Evolutionary conservation across 78 protist species (phyloP), one percentile per base, ranked within the genome.

Genomic region (Pelomyxa schiedti): DNA sequence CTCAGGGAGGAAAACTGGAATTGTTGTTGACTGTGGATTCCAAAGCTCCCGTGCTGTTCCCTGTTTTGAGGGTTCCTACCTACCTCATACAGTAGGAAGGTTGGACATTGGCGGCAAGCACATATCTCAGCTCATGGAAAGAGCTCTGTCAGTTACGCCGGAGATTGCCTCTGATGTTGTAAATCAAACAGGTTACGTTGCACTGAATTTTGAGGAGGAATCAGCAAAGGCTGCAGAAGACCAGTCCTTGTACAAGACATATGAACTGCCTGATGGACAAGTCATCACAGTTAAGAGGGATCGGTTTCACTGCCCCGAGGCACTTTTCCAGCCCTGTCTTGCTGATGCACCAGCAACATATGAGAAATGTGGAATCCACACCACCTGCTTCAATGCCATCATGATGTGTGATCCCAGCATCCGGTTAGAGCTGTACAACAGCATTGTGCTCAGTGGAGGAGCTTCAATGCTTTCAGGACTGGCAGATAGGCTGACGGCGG

Each of bases 51-150:
- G 74, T 53, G 24, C 76, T 28, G 88, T 76, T 29, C 98, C 98
- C 65, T 63, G 93, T 80, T 91, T 84, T 82, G 96, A 95, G 72
- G 94, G 94, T 0, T 83, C 79, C 74, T 77, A 84, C 3, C 87
- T 92, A 0, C 90, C 86, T 36, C 93, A 91, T 41, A 82, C 88
- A 41, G 66, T 86, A 35, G 52, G 37, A 38, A 4, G 81, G 4
- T 8, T 65, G 36, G 69, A 80, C 29, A 52, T 75, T 36, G 81
- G 76, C 41, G 95, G 93, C 29, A 63, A 90, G 5, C 89, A 87
- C 58, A 42, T 92, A 35, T 92, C 98, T 16, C 94, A 91, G 67
- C 87, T 96, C 29, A 81, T 86, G 1, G 95, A 93, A 83, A 80
- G 93, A 4, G 97, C 97, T 22, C 89, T 94, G 79, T 87, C 96